phyloP scores from a whole-genome alignment of 768 basidiomycete species.

The Panaeolus cyanescens region DNA sequence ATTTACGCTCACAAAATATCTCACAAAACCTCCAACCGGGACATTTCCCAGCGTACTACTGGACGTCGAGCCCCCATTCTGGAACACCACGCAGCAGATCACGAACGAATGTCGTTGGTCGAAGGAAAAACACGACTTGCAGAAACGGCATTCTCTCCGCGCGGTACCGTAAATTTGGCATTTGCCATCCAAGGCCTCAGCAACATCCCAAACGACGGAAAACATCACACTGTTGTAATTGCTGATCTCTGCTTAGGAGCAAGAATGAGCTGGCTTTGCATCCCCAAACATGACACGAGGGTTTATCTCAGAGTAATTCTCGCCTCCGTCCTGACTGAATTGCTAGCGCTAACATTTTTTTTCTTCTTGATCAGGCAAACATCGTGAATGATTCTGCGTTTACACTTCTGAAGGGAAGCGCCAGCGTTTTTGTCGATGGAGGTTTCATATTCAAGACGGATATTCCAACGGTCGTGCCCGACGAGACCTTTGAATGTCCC shows the following conservation, averaged over 20 bases:
- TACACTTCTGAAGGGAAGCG: conserved; percentile 33
- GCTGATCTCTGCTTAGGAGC: conserved; percentile 30
- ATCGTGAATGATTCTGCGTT: conserved; percentile 42
- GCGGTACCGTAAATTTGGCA: conserved; percentile 40
- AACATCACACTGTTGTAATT: conserved; percentile 37
- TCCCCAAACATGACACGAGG: conserved; percentile 31
- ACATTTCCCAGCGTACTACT: neutral
- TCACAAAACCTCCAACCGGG: neutral
- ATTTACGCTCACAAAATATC: conserved; percentile 9
- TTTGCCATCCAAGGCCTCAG: conserved; percentile 43
- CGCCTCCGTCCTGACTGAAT: conserved; percentile 32
- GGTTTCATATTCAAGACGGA: conserved; percentile 38
- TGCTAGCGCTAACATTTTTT: no score
- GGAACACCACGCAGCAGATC: neutral
- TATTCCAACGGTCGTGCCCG: conserved; percentile 36
- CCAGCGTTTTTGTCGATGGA: conserved; percentile 43
- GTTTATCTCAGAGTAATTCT: conserved; percentile 33
- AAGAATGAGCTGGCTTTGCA: conserved; percentile 33
- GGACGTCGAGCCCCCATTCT: neutral
- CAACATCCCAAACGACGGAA: conserved; percentile 41
- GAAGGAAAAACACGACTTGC: neutral
- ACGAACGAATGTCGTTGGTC: neutral
- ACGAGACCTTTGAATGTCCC: conserved; percentile 30
- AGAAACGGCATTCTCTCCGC: conserved; percentile 25
- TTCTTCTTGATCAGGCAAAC: conserved; percentile 29